Conservation (phyloP, 495 filamentous ascomycete species). For the Aspergillus bertholletiae region DNA sequence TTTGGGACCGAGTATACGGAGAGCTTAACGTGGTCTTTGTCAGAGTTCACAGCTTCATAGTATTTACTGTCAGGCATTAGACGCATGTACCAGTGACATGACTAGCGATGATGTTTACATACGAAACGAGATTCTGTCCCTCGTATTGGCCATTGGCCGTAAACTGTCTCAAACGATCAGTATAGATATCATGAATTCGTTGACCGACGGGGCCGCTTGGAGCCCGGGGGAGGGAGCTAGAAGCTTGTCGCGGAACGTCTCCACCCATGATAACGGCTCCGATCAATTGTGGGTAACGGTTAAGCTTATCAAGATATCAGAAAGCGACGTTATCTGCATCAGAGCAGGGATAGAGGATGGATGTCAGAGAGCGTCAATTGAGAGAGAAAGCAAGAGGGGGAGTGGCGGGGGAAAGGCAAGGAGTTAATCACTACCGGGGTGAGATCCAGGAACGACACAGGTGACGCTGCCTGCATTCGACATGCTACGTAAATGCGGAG, state of each 20-base stretch:
- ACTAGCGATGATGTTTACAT: conserved; percentile 18
- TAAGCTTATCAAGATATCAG: neutral
- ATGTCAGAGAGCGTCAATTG: conserved; percentile 12
- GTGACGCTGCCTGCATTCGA: conserved; percentile 8
- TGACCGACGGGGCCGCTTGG: conserved; percentile 68
- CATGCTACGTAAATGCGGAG: conserved; percentile 9
- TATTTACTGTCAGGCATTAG: conserved; percentile 54
- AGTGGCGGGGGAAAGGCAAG: neutral
- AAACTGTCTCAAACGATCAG: conserved; percentile 78
- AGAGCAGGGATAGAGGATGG: conserved; percentile 1
- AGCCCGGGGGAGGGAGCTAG: conserved; percentile 52
- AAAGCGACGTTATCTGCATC: conserved; percentile 1
- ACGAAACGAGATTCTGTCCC: conserved; percentile 68
- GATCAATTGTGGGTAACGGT: conserved; percentile 1
- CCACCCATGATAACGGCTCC: conserved; percentile 41
- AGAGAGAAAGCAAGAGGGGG: conserved; percentile 5
- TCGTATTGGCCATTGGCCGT: conserved; percentile 77
- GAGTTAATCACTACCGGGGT: neutral
- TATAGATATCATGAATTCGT: conserved; percentile 84
- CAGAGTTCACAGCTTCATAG: conserved; percentile 68
- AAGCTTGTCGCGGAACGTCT: conserved; percentile 38
- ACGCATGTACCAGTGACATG: neutral
- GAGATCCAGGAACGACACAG: conserved; percentile 4
- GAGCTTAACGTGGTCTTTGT: conserved; percentile 74
- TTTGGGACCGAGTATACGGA: conserved; percentile 81